Evolutionary conservation across 768 basidiomycete species (phyloP), one percentile per base, ranked within the genome.

Genomic region (Tricholoma flavovirens): DNA sequence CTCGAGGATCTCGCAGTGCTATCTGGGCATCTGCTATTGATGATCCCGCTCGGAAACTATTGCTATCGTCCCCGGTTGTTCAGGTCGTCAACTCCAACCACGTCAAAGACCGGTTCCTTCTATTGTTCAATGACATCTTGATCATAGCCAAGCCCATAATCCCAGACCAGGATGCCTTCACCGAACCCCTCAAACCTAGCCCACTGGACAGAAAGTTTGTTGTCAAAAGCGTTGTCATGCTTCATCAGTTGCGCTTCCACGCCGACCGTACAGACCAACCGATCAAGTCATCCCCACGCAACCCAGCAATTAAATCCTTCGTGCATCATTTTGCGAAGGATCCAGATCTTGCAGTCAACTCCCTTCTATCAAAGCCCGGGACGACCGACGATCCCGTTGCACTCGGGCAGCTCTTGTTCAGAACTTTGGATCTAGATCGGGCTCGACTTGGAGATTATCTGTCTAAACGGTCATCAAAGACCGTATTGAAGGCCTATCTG

Each of bases 41-140:
- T 60, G 84, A 90, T 59, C 90, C 93, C 14, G 91, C 93, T 6
- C 83, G 97, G 42, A 93, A 88, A 68, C 73, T 98, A 38, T 73
- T 97, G 14, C 74, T 95, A 40, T 87, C 89, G 1, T 88, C 89
- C 2, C 88, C 93, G 1, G 90, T 96, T 6, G 76, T 96, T 5
- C 97, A 99, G 72, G 93, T 98, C 12, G 93, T 93, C 62, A 93
- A 97, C 71, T 79, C 86, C 40, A 88, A 96, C 70, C 94, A 90
- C 0, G 89, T 94, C 69, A 98, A 98, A 70, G 94, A 98, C 66
- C 86, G 97, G 10, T 92, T 93, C 74, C 81, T 98, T 9, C 95
- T 98, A 76, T 80, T 98, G n/a, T 99, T 99, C 80, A 93, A 77
- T 69, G 97, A 99, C 69, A 82, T 98, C 53, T 82, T 98, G 54